phyloP scores from a whole-genome alignment of 2,329 filamentous ascomycete species.

The Colletotrichum sp. region DNA sequence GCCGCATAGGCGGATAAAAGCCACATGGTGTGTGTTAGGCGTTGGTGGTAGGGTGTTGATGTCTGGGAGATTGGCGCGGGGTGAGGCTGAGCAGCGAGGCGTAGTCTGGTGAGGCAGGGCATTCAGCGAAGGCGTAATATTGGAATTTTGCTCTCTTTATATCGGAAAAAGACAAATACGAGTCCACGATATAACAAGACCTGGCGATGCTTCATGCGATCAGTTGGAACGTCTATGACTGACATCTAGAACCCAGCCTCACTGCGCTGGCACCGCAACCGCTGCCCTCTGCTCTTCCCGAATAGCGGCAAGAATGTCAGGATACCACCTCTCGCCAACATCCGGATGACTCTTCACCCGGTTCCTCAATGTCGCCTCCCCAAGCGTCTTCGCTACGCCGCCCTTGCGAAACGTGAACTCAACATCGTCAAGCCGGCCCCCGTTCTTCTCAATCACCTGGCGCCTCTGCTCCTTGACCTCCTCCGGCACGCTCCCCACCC shows the following conservation, averaged over 20 bases:
- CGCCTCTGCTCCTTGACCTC: slow-evolving; percentile 67
- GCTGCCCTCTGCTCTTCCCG: slow-evolving; percentile 58
- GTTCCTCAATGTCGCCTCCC: slow-evolving; percentile 85
- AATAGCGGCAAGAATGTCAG: slow-evolving; percentile 63
- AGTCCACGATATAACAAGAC: not conserved
- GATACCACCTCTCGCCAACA: slow-evolving; percentile 83
- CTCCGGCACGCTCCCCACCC: slow-evolving; percentile 64
- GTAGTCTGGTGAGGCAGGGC: not conserved
- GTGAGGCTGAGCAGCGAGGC: not conserved
- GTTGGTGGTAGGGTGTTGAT: not conserved
- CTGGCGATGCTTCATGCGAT: not conserved
- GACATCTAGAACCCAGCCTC: not conserved
- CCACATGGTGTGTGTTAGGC: not conserved
- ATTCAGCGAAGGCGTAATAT: slow-evolving; percentile 21
- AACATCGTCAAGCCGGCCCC: slow-evolving; percentile 73
- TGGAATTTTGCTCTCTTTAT: slow-evolving; percentile 16
- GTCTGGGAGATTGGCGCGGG: not conserved
- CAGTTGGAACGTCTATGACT: not conserved
- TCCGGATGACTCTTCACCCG: slow-evolving; percentile 86
- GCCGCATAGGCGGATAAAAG: slow-evolving; percentile 1
- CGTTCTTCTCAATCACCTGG: slow-evolving; percentile 60
- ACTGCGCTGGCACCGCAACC: not conserved
- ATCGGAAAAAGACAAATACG: slow-evolving; percentile 5
- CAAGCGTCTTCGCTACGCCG: slow-evolving; percentile 69
- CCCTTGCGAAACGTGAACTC: slow-evolving; percentile 86